Percentiles rank a stretch among this genome's conserved stretches.
These are phyloP conservation scores for Fomitopsis schrenkii DNA, from an alignment of 1,284 basidiomycete genomes.

Conservation along the genomic window DNA sequence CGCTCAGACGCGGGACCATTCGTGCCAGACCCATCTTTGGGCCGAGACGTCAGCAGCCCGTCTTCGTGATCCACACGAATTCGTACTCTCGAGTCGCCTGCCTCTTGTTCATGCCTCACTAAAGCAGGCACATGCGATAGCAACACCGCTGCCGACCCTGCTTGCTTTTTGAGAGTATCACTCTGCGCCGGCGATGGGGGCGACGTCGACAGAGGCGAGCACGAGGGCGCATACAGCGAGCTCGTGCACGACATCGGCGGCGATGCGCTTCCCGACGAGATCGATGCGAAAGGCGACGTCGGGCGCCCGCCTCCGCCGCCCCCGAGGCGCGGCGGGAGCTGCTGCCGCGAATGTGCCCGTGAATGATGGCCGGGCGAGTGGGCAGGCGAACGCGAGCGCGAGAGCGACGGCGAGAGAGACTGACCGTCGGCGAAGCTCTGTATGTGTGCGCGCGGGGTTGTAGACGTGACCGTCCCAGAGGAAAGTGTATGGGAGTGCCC, in stretches of 20 bases:
- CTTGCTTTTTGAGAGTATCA: slow-evolving; percentile 4
- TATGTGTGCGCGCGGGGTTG: slow-evolving; percentile 26
- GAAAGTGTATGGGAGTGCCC: slow-evolving; percentile 32
- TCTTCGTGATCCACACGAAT: neutral
- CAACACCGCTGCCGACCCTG: neutral
- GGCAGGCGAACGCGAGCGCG: slow-evolving; percentile 18
- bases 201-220: slow-evolving; percentile 29
- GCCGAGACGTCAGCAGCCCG: neutral
- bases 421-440: slow-evolving; percentile 14
- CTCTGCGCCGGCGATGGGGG: slow-evolving; percentile 27
- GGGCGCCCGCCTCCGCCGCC: slow-evolving; percentile 9
- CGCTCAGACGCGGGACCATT: neutral
- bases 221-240: slow-evolving; percentile 31
- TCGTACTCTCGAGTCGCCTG: neutral
- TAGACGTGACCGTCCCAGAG: slow-evolving; percentile 25
- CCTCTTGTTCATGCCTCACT: neutral
- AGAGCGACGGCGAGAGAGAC: slow-evolving; percentile 15
- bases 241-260: slow-evolving; percentile 31
- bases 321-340: slow-evolving; percentile 4
- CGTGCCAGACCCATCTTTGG: neutral
- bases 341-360: slow-evolving; percentile 11
- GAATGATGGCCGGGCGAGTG: slow-evolving; percentile 8
- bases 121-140: neutral
- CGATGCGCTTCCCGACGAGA: slow-evolving; percentile 30
- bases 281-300: slow-evolving; percentile 25